Base-by-base conservation (phyloP, 768 basidiomycete species). In the Lyophyllum semitale region DNA sequence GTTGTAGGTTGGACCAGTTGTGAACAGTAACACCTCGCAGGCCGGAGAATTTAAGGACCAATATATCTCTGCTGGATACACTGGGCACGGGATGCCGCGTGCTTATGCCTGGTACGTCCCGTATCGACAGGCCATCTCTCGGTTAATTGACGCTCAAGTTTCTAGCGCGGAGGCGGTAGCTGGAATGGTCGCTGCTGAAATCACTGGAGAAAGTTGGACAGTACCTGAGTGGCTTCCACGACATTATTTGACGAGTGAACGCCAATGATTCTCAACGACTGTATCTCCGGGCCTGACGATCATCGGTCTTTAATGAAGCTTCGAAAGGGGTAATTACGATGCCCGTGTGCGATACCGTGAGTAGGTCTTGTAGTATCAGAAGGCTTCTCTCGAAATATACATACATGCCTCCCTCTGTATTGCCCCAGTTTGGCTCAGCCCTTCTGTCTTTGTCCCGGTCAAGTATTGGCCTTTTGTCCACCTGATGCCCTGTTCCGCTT, bases 21-120 rank as follows among this genome's bases (percentile, higher is more conserved):
- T 81, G 9, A 72, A 67, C 35, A 47, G 66, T 26, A 62, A 63
- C 11, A 58, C 59, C 1, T 51, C 54, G 8, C 54, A 67, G n/a
- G 52, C 48, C 4, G 62, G 64, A 5, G 52, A 62, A 1, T 77
- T 76, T 53, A 61, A 75, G 7, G 87, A 87, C 0, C 89, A 91
- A 58, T 91, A 83, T 63, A 83, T 92, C 13, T 74, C 84, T 7
- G 89, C 85, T 0, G 91, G 89, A 3, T 91, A 83, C 61, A 77
- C 82, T 0, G 91, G 91, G 1, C 91, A 92, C 59, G 91, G 91
- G 0, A 92, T 93, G 89, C 83, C 90, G 4, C 82, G 88, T 4
- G 83, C 87, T 0, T 91, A 80, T 66, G 83, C 80, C 27, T 90
- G 88, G 89, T 87, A 60, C 40, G 79, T 58, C 17, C 15, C 29